phyloP scores from a whole-genome alignment of 331 rosid genomes.

The Pyrus hybrid region DNA sequence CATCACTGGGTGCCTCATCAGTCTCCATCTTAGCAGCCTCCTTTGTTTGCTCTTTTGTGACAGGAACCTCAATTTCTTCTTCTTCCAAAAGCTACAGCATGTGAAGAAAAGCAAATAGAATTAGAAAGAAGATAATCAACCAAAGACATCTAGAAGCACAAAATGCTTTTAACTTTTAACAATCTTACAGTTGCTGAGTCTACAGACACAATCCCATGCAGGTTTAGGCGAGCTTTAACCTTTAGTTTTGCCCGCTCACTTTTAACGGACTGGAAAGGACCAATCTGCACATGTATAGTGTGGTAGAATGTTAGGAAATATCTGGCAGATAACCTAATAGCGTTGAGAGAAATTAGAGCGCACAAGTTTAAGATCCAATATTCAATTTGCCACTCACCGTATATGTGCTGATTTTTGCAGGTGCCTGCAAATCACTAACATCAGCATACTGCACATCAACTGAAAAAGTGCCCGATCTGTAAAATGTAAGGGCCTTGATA shows the following conservation, averaged over 20 bases:
- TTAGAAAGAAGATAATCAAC: not conserved
- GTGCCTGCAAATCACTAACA: constrained; percentile 44
- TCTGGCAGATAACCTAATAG: not conserved
- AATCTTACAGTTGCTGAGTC: constrained; percentile 75
- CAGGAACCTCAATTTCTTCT: constrained; percentile 61
- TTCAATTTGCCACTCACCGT: constrained; percentile 36
- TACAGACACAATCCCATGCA: constrained; percentile 73
- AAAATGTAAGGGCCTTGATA: constrained; percentile 63
- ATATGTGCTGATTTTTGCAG: constrained; percentile 75
- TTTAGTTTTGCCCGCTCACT: constrained; percentile 61
- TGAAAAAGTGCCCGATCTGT: constrained; percentile 60
- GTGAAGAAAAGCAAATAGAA: not conserved
- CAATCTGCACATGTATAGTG: constrained; percentile 49
- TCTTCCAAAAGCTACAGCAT: constrained; percentile 69
- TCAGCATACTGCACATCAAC: constrained; percentile 74
- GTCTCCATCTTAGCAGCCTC: constrained; percentile 69
- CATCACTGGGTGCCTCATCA: constrained; percentile 52
- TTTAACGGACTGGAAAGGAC: constrained; percentile 65
- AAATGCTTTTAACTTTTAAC: not conserved
- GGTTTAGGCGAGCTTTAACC: constrained; percentile 67
- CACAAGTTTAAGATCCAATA: no score
- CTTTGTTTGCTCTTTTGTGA: constrained; percentile 46
- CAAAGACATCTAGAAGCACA: not conserved
- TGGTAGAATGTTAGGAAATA: not conserved
- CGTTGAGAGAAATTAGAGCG: not conserved